Percentiles rank a stretch among this genome's conserved stretches.
phyloP scores from a whole-genome alignment of 306 rosid genomes.

The Carpinus fangiana region DNA sequence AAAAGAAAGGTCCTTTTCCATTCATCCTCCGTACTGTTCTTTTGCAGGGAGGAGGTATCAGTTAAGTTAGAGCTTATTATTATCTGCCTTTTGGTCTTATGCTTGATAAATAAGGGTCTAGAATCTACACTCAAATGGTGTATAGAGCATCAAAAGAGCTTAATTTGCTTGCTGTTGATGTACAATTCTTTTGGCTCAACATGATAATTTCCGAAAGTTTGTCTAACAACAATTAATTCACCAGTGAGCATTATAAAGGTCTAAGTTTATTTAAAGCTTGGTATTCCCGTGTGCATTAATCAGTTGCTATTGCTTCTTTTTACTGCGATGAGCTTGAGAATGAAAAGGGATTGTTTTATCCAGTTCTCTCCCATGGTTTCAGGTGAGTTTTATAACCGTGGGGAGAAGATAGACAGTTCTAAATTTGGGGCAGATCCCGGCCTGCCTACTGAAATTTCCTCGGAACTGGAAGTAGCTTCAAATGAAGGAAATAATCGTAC shows the following conservation, averaged over 20 bases:
- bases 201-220: neutral
- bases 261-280: neutral
- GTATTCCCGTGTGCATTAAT: neutral
- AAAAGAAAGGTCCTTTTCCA: neutral
- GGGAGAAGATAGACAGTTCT: slow-evolving; percentile 69
- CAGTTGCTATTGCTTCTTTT: neutral
- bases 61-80: neutral
- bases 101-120: neutral
- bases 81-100: neutral
- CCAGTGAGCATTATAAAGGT: neutral
- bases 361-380: slow-evolving; percentile 22
- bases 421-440: slow-evolving; percentile 93
- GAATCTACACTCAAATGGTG: neutral
- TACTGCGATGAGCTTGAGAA: slow-evolving; percentile 9
- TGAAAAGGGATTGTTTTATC: neutral
- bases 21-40: neutral
- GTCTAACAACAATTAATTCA: neutral
- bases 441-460: slow-evolving; percentile 49
- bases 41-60: neutral
- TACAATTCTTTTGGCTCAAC: neutral
- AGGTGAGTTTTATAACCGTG: slow-evolving; percentile 78
- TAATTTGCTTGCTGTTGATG: neutral
- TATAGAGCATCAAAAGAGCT: neutral
- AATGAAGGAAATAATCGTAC: slow-evolving; percentile 39
- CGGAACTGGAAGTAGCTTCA: slow-evolving; percentile 50